Evolutionary conservation across 129 eudicot species (phyloP).

Genomic region (Flaveria sonorensis): DNA sequence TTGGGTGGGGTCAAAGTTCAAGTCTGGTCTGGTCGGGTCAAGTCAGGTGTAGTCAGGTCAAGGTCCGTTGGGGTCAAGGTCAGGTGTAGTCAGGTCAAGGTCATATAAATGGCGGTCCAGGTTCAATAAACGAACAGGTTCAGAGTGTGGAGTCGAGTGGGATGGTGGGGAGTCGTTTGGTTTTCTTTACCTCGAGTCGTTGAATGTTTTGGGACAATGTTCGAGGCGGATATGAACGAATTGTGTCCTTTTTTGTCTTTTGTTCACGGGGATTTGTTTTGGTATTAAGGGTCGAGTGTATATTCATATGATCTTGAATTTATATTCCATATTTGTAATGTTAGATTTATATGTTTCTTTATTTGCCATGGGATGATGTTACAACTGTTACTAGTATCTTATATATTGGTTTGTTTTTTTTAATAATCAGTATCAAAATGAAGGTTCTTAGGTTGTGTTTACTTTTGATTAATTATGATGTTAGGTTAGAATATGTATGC

Average conservation of each 20-base stretch:
- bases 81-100: conserved; percentile 46
- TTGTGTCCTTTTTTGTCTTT: background rate
- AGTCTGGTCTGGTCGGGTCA: conserved; percentile 44
- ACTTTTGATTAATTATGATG: no score
- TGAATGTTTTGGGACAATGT: conserved; percentile 43
- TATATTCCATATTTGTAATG: conserved; percentile 29
- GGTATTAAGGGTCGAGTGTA: conserved; percentile 30
- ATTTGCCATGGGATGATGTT: conserved; percentile 2
- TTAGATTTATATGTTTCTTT: background rate
- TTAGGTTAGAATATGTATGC: no score
- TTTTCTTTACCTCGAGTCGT: conserved; percentile 39
- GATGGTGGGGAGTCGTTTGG: conserved; percentile 37
- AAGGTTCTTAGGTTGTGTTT: background rate
- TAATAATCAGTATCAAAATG: background rate
- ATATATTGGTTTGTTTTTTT: background rate
- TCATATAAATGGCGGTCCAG: conserved; percentile 41
- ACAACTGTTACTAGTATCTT: background rate
- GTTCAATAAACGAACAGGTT: conserved; percentile 43
- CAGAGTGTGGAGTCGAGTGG: conserved; percentile 25
- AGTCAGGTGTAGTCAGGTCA: conserved; percentile 44
- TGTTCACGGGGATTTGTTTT: conserved; percentile 16
- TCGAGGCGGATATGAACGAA: conserved; percentile 29
- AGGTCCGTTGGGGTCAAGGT: conserved; percentile 31
- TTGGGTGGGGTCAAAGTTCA: conserved; percentile 32
- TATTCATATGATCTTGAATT: conserved; percentile 27